Evolutionary conservation across 768 basidiomycete genomes (phyloP), one percentile per base, ranked within the genome.

Genomic region (Astraeus odoratus): DNA sequence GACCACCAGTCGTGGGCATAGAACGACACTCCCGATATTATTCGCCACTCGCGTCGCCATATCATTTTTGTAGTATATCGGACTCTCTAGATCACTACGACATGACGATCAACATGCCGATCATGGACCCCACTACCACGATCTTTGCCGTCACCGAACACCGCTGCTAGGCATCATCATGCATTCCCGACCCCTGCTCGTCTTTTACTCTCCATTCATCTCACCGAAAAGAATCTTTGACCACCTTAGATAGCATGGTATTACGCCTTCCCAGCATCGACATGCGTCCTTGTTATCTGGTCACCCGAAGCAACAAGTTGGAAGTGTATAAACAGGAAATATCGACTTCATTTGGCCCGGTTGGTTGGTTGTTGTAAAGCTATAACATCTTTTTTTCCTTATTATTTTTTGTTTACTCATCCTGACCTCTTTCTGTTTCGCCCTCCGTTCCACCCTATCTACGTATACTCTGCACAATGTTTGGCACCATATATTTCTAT

Each of bases 21-120:
- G n/a, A n/a, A n/a, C n/a, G n/a, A n/a, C n/a, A n/a, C n/a, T n/a
- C 51, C 38, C 25, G 41, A 35, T 29, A 37, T 33, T 27, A 23
- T 30, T 33, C 44, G 27, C 31, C 27, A 44, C 39, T 48, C 39
- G 45, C 44, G 48, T 40, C 26, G 47, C 42, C 24, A 46, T 43
- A 46, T 46, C 43, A 49, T 36, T 48, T 42, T 43, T 44, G 58
- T 51, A 47, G 10, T n/a, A n/a, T 12, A 5, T 31, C 30, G 12
- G 30, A 31, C 10, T 31, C 12, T 12, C 30, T 31, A 31, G 30
- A 12, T 31, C 30, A 31, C 4, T n/a, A 5, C n/a, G 4, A 10
- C 10, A n/a, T n/a, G 12, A 31, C 10, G 12, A 31, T 12, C 30
- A 12, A 10, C 10, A 31, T 31, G 30, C 12, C 30, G n/a, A 10